Percentiles rank a stretch among this genome's conserved stretches.
Conservation (phyloP, 2,329 filamentous ascomycete genomes). For the Nothomitra cinnamomea region DNA sequence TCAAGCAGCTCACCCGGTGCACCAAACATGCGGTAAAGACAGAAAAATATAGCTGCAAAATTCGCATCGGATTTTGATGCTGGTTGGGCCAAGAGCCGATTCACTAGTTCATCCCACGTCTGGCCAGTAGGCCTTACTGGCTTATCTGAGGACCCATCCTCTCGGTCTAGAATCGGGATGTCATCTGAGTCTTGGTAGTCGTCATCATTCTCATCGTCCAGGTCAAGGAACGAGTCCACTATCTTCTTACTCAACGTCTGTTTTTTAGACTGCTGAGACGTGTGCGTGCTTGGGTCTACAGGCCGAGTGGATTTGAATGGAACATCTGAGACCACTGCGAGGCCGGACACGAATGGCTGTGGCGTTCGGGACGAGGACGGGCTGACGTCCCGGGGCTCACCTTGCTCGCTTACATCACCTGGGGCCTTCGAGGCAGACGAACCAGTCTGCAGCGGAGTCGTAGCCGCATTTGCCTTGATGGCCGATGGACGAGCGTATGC, state of each 20-base stretch:
- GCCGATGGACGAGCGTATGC: background rate
- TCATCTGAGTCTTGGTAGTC: slow-evolving; percentile 13
- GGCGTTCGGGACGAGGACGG: background rate
- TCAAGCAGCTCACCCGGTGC: slow-evolving; percentile 63
- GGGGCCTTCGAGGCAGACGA: background rate
- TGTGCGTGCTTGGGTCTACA: too few relatives aligned
- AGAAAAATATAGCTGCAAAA: slow-evolving; percentile 77
- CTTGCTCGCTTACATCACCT: background rate
- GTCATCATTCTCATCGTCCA: slow-evolving; percentile 25
- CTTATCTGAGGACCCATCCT: slow-evolving; percentile 12
- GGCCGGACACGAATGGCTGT: background rate
- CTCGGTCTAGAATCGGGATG: slow-evolving; percentile 9
- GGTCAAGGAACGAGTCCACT: slow-evolving; percentile 1
- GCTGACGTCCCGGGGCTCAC: background rate
- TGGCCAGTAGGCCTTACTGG: slow-evolving; percentile 21
- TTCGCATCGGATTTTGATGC: slow-evolving; percentile 79
- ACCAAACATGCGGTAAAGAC: slow-evolving; percentile 85
- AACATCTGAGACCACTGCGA: background rate
- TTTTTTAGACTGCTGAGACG: background rate
- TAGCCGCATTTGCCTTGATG: background rate
- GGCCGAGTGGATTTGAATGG: background rate
- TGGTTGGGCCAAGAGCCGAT: slow-evolving; percentile 66
- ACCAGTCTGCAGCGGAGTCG: background rate
- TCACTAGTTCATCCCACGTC: slow-evolving; percentile 53
- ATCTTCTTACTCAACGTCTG: background rate